phyloP scores from a whole-genome alignment of 306 rosid species.

The Vicia sativa region DNA sequence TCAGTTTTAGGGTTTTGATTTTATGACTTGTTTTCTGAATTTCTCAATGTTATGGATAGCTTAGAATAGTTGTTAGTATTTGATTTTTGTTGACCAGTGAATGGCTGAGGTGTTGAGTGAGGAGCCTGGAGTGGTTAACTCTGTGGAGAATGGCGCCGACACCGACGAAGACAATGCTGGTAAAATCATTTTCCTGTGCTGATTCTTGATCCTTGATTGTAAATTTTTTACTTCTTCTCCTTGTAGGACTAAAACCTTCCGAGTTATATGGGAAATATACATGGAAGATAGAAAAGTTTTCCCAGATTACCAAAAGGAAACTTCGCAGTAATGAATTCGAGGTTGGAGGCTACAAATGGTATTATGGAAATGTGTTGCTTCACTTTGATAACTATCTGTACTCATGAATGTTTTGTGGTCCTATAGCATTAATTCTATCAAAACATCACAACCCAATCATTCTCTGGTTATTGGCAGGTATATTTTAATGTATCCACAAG shows the following conservation, averaged over 20 bases:
- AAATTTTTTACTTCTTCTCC: constrained; percentile 29
- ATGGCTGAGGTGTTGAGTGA: constrained; percentile 88
- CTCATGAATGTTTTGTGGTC: constrained; percentile 26
- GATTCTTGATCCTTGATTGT: constrained; percentile 27
- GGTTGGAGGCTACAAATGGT: constrained; percentile 99
- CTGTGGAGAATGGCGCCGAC: constrained; percentile 59
- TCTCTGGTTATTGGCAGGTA: constrained; percentile 68
- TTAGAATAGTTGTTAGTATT: constrained; percentile 13
- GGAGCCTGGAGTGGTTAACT: constrained; percentile 74
- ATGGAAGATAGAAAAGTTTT: constrained; percentile 97
- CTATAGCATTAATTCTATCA: too few relatives aligned
- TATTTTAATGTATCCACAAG: constrained; percentile 93
- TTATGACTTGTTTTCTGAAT: constrained; percentile 29
- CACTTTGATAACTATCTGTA: constrained; percentile 21
- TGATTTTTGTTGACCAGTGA: too few relatives aligned
- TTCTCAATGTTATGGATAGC: constrained; percentile 6
- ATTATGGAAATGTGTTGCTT: constrained; percentile 21
- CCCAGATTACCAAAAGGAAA: constrained; percentile 93
- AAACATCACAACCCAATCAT: too few relatives aligned
- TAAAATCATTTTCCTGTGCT: constrained; percentile 34
- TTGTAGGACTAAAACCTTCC: constrained; percentile 84
- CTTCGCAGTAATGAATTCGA: constrained; percentile 95
- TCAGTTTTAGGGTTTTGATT: constrained; percentile 49
- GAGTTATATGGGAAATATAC: constrained; percentile 85
- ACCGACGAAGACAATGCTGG: constrained; percentile 91